phyloP scores from a whole-genome alignment of 108 stramenopile genomes.

The Nitzschia sp. region DNA sequence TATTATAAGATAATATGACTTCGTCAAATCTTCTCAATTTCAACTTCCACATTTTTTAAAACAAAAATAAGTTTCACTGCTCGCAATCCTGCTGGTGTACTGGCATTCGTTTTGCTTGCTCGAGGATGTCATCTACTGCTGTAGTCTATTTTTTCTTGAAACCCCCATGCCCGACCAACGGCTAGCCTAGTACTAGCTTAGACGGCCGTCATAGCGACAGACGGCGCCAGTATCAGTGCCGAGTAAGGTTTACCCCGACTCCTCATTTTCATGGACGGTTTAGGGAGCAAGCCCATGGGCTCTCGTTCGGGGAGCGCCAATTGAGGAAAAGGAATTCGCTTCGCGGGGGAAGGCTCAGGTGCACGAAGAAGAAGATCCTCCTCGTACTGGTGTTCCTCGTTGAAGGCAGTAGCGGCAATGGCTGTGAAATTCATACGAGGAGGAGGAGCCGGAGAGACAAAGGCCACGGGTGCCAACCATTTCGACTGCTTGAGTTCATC shows the following conservation, averaged over 20 bases:
- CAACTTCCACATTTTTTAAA: no score
- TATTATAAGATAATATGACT: no score
- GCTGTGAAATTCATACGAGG: neutral
- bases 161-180: neutral
- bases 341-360: conserved; percentile 4
- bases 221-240: neutral
- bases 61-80: no score
- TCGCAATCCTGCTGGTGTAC: no score
- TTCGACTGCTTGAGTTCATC: neutral
- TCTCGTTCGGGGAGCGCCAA: neutral
- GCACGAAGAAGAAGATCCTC: neutral
- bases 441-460: conserved; percentile 4
- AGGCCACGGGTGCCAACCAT: conserved; percentile 5
- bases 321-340: conserved; percentile 4
- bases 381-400: neutral
- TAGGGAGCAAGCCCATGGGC: neutral
- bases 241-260: neutral
- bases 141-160: neutral
- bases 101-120: no score
- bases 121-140: no score
- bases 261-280: neutral
- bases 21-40: no score
- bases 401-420: neutral
- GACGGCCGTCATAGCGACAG: neutral
- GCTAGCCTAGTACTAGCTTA: neutral